Evolutionary conservation across 1,284 basidiomycete species (phyloP), one percentile per base, ranked within the genome.

Genomic region (Leccinum subspadiceum): DNA sequence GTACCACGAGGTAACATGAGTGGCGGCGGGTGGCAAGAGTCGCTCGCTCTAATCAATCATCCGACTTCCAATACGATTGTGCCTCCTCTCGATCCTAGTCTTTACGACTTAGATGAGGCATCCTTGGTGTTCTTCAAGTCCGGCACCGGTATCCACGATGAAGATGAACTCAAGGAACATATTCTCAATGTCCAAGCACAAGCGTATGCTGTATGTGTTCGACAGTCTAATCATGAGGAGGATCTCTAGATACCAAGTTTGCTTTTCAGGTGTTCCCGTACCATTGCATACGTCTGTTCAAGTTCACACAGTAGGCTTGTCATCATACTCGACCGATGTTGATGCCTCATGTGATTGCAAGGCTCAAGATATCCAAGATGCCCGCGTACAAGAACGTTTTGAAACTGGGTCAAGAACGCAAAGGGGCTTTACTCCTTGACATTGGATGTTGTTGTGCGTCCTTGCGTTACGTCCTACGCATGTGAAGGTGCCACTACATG

Each of bases 91-190:
- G 58, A 70, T 31, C 57, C 59, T 22, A 60, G 53, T 51, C 59
- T 66, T 13, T 70, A 70, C 53, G 20, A 20, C 13, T n/a, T 65
- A 29, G 50, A 55, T 55, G 3, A 62, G 1, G 59, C 63, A 9
- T 66, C 70, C 20, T 50, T 55, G 1, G 24, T 20, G 8, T 69
- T 76, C 58, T 69, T 71, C 58, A 71, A 69, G 55, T 53, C 58
- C 35, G 53, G 56, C 33, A 72, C 73, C 2, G 66, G 67, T 8
- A 71, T 77, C 20, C 41, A 61, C 0, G 66, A 70, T 31, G 65
- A 66, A 1, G 72, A 76, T 3, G 72, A 72, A 54, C 68, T 82
- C 56, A 82, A 75, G 67, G 58, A 71, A 53, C 75, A 76, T 52
- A 70, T 76, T 29, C 54, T 70, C 5, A 57, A 39, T 24, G 63